Percentiles rank a stretch among this genome's conserved stretches.
These are phyloP conservation scores for Ogataea nitratoaversa DNA, from an alignment of 805 yeast genomes.

Conservation along the genomic window DNA sequence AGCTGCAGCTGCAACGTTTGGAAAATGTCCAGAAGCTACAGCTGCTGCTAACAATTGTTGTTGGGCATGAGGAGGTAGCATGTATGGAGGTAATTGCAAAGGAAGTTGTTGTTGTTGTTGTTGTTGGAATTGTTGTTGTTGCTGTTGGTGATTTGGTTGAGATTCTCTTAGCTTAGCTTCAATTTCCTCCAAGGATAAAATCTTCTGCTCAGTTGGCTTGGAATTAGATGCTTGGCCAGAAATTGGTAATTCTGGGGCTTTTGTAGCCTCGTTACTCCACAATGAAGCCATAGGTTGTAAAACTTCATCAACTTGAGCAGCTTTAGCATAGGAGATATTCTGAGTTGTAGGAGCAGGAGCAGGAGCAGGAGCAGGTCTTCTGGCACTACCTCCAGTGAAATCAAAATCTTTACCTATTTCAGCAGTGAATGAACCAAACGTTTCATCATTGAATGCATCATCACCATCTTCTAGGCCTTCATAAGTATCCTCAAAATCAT, in stretches of 20 bases:
- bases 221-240: conserved; percentile 11
- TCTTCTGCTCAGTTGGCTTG: conserved; percentile 33
- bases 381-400: conserved; percentile 42
- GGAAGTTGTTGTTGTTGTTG: conserved; percentile 17
- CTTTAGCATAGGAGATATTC: conserved; percentile 39
- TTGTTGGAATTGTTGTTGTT: conserved; percentile 22
- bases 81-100: conserved; percentile 21
- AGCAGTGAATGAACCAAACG: conserved; percentile 58
- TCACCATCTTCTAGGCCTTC: conserved; percentile 78
- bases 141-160: conserved; percentile 28
- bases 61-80: conserved; percentile 29
- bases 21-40: conserved; percentile 31
- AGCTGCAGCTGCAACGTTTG: conserved; percentile 28
- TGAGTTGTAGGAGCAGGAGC: conserved; percentile 26
- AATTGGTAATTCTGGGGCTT: conserved; percentile 11
- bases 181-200: conserved; percentile 75
- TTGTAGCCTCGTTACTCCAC: conserved; percentile 50
- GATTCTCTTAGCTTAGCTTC: conserved; percentile 69
- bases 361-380: conserved; percentile 20
- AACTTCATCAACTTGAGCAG: conserved; percentile 38
- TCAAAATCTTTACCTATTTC: conserved; percentile 55
- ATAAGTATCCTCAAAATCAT: conserved; percentile 82
- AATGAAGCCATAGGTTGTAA: conserved; percentile 69
- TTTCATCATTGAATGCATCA: conserved; percentile 77
- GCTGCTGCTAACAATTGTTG: conserved; percentile 29